These are phyloP conservation scores for Geranium brycei DNA, from an alignment of 345 rosid species.

Conservation along the genomic window DNA sequence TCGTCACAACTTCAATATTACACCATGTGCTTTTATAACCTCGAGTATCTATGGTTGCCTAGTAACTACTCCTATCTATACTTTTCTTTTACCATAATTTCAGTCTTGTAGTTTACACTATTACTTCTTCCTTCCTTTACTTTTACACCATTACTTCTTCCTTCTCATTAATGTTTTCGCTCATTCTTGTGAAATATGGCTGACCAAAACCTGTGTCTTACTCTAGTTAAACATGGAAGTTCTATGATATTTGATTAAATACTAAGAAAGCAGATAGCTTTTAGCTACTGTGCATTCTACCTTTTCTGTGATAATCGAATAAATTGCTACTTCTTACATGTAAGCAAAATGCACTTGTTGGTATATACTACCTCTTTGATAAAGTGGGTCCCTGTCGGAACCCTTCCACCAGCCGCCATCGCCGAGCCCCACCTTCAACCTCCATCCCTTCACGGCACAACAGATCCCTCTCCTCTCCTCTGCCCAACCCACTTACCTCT, in stretches of 20 bases:
- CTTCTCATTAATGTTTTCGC: background rate
- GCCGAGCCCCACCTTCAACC: no score
- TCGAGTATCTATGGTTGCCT: background rate
- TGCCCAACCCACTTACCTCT: no score
- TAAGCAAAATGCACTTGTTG: background rate
- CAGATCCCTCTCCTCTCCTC: no score
- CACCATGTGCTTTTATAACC: background rate
- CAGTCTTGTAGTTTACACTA: no score
- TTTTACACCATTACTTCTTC: no score
- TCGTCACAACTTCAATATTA: background rate
- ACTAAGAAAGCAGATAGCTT: background rate
- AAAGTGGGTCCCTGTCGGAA: background rate
- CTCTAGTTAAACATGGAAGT: background rate
- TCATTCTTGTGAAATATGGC: background rate
- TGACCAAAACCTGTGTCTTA: background rate
- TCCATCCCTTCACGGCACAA: no score
- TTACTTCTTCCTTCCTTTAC: no score
- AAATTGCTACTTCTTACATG: background rate
- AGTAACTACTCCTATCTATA: background rate
- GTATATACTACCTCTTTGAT: background rate
- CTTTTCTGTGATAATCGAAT: background rate
- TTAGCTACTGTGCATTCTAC: background rate
- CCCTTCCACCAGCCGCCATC: no score
- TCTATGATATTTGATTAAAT: background rate
- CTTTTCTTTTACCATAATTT: background rate